Evolutionary conservation across 192 early-diverging fungal species (phyloP), one percentile per base, ranked within the genome.

Genomic region (Coemansia sp.): DNA sequence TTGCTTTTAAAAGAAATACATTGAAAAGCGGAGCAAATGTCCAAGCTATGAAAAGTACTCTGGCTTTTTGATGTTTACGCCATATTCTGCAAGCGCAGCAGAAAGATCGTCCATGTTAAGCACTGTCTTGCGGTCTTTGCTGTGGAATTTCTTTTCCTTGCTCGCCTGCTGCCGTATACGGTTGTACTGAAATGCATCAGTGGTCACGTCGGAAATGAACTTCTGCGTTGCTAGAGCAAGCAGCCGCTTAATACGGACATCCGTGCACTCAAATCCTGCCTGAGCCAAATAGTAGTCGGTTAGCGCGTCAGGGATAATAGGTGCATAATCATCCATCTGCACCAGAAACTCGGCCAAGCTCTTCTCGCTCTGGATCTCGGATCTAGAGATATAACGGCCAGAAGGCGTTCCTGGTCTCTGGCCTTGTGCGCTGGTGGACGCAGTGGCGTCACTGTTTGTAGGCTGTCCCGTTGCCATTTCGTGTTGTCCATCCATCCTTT

Each of bases 31-130:
- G n/a, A n/a, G n/a, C 48, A 57, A 18, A 57, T 2, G 16, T 4
- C 51, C 13, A 5, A 52, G 42, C 84, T 71, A 94, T 26, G 88
- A 75, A 77, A 84, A 97, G 79, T 94, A 96, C 20, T 99, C 95
- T 8, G 95, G 97, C 62, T 97, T 99, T 70, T 92, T 94, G 58
- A 96, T 86, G 63, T 95, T 96, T 59, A 99, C 89, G 37, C 97
- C 97, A 59, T 97, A 94, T 69, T 96, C 95, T 0, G 87, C 83
- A 35, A 97, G 74, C 6, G 95, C 97, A 18, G 89, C 87, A 7
- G 92, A 86, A 49, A 99, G 82, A 72, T 97, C 97, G 37, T 99
- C 95, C 87, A 96, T 92, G 16, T 88, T 95, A 40, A 99, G 69
- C 15, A 94, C 92, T 16, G 92, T 93, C 70, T 91, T 92, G 59